Evolutionary conservation across 164 flowering plant genomes (phyloP), one percentile per base, ranked within the genome.

Genomic region (Paratinospora sagittata): DNA sequence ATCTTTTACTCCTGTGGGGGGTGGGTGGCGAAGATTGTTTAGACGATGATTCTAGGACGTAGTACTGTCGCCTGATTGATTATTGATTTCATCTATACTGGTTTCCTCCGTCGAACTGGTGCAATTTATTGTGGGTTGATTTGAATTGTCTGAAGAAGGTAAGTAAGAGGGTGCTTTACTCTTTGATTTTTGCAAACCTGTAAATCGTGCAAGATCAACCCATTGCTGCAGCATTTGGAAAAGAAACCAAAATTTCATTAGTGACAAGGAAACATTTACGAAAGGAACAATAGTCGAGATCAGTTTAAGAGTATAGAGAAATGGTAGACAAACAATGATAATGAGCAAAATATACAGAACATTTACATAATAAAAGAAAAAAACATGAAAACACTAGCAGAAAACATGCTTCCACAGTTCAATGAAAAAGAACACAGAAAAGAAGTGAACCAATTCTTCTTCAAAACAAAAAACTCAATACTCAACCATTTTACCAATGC

Each of bases 161-260:
- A 72, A 69, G 47, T 68, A 47, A 34, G 85, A 52, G 14, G 78
- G 66, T 52, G 66, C 21, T 60, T 81, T 76, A 66, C 68, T 76
- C 78, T 82, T 88, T 30, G 81, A 80, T 63, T 85, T 76, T 79
- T 93, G 97, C 72, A 93, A 70, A 43, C 96, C 97, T 0, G 97
- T 80, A 39, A 55, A 79, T 41, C 98, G 84, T 64, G 98, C 98
- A 70, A 93, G 87, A 81, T 93, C 98, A 37, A 93, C 65, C 98
- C 98, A 93, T 91, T 93, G 98, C 98, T 93, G 93, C 85, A 34
- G 27, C 27, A 67, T 71, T 45, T 27, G 27, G 7, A 0, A 73
- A 34, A 17, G 17, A 47, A 52, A 52, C 58, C 58, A 52, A 37
- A 10, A 63, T 19, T 47, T 23, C 21, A 47, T 23, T 27, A 11